Evolutionary conservation across 306 rosid species (phyloP), one percentile per base, ranked within the genome.

Genomic region (Argentina anserina): DNA sequence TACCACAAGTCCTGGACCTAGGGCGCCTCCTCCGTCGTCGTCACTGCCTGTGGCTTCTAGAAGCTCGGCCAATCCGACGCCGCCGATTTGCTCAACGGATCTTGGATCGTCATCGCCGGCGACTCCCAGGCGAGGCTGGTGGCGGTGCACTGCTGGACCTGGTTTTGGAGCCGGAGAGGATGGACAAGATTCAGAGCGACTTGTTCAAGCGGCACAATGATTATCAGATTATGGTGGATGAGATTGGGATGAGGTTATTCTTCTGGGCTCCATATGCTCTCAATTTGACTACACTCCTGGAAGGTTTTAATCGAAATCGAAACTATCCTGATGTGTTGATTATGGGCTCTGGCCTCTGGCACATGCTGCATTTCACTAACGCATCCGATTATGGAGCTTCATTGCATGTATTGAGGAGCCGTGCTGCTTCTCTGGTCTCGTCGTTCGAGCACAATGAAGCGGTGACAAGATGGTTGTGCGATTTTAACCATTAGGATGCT

Each of bases 291-390:
- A 61, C 75, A 67, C 79, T 92, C 70, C 82, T 88, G 3, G 11
- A 25, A 50, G 84, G 61, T 36, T 85, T 86, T 28, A 85, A 84
- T 79, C 79, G 82, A 41, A 86, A 81, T 58, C 90, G 78, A 21
- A 79, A 72, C 70, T 88, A 82, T 73, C 98, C 98, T 0, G 98
- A 92, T 80, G 84, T 92, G 60, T 76, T 90, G 69, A 82, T 90
- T 28, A 88, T 92, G 98, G 96, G 95, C 66, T 86, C 88, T 20
- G 98, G 96, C 20, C 76, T 92, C 39, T 92, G 98, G 98, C 92
- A 92, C 74, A 90, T 92, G 96, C 85, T 92, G 37, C 96, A 85
- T 34, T 31, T 79, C 70, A 82, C 84, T 6, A 88, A 92, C 73
- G 91, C 86, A 17, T 85, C 98, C 0, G 92, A 88, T 50, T 92